Evolutionary conservation across 208 protist species (phyloP).

Genomic region (Tetramitus jugosus): DNA sequence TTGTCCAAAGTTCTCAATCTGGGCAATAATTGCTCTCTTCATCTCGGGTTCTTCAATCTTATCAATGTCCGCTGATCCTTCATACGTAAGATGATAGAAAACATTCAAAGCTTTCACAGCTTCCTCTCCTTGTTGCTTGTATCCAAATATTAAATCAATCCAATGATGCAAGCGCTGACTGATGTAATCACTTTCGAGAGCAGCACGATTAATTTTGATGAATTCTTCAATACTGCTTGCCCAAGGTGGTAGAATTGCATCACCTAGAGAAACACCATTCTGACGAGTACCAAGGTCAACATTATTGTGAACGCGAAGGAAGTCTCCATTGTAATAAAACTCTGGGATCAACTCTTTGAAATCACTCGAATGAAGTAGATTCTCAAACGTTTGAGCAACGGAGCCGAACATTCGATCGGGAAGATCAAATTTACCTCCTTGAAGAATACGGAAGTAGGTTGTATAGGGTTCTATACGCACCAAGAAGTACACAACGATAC

Average conservation of each 20-base stretch:
- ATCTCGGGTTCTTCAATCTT: slow-evolving; percentile 43
- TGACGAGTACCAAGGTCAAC: slow-evolving; percentile 80
- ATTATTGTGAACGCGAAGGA: slow-evolving; percentile 77
- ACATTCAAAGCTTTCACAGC: slow-evolving; percentile 90
- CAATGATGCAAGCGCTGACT: slow-evolving; percentile 88
- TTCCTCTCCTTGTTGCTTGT: slow-evolving; percentile 87
- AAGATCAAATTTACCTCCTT: slow-evolving; percentile 45
- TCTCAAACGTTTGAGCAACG: slow-evolving; percentile 40
- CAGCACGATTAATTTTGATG: slow-evolving; percentile 72
- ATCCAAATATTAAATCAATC: slow-evolving; percentile 98
- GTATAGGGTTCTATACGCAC: slow-evolving; percentile 75
- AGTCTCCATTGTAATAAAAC: slow-evolving; percentile 89
- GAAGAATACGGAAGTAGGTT: slow-evolving; percentile 28
- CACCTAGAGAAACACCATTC: slow-evolving; percentile 57
- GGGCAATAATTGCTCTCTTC: slow-evolving; percentile 36
- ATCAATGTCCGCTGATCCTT: slow-evolving; percentile 49
- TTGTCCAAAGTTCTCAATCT: slow-evolving; percentile 73
- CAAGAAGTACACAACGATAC: slow-evolving; percentile 63
- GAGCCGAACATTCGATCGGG: slow-evolving; percentile 61
- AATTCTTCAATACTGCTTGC: slow-evolving; percentile 70
- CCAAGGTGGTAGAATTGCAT: slow-evolving; percentile 89
- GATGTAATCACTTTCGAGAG: slow-evolving; percentile 92
- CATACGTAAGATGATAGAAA: slow-evolving; percentile 95
- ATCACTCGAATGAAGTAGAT: not conserved
- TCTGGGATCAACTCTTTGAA: slow-evolving; percentile 89